A percentile compares a stretch with the other conserved stretches of the same genome.
phyloP scores from a whole-genome alignment of 2,329 filamentous ascomycete genomes.

The Rhytidhysteron rufulum region DNA sequence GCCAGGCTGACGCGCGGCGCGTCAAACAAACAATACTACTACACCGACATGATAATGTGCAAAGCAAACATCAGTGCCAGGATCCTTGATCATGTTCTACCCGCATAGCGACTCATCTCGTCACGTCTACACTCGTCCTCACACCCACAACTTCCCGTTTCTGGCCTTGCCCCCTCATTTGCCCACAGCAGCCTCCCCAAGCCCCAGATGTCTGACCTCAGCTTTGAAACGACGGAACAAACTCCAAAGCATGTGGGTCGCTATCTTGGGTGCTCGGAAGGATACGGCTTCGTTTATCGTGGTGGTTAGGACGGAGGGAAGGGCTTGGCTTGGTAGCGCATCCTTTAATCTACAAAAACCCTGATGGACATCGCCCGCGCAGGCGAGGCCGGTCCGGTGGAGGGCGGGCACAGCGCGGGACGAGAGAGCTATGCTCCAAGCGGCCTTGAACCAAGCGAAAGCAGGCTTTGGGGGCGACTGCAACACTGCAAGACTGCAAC shows the following conservation, averaged over 20 bases:
- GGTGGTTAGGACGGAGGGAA: no score
- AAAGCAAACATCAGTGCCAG: slow-evolving; percentile 15
- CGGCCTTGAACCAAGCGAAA: slow-evolving; percentile 1
- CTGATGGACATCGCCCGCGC: no score
- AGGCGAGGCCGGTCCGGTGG: no score
- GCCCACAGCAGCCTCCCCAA: slow-evolving; percentile 12
- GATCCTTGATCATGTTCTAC: slow-evolving; percentile 6
- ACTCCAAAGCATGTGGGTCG: no score
- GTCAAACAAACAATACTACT: slow-evolving; percentile 19
- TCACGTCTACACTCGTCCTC: slow-evolving; percentile 21
- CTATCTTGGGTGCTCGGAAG: no score
- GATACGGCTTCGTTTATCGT: no score
- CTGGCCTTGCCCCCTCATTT: slow-evolving; percentile 13
- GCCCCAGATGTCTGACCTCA: slow-evolving; percentile 2
- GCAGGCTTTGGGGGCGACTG: no score
- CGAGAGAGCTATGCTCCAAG: background rate
- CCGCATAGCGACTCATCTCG: no score
- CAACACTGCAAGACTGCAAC: slow-evolving; percentile 3
- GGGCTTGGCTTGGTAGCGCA: no score
- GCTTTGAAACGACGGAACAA: background rate
- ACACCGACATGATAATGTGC: slow-evolving; percentile 7
- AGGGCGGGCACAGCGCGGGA: background rate
- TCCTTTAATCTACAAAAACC: no score
- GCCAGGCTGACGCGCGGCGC: slow-evolving; percentile 20
- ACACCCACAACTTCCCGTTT: slow-evolving; percentile 13